Evolutionary conservation across 2,329 filamentous ascomycete species (phyloP), one percentile per base, ranked within the genome.

Genomic region (Ceratocystis albifundus): DNA sequence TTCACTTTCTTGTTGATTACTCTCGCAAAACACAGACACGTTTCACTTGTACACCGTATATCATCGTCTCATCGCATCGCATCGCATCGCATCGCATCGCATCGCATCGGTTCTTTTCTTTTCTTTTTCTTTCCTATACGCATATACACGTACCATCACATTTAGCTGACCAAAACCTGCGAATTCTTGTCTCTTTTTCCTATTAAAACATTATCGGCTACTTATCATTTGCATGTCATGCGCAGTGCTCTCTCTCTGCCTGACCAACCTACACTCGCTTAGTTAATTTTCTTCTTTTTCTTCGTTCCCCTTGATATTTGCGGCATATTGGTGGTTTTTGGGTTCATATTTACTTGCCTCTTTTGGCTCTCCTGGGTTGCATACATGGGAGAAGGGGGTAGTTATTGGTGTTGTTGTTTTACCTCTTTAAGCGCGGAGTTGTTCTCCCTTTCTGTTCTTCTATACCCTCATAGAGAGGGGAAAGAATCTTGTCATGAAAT

Each of bases 221-320:
- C 28, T 30, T 57, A 57, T 50, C 12, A 20, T 20, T 30, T 28
- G 53, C 53, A 57, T 57, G 53, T 30, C 53, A 57, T 57, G 53
- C 22, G 53, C 53, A 57, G 53, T 28, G 50, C 22, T 46, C 45
- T 55, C 45, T 55, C 17, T 30, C 46, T 57, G 53, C 53, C 53
- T 57, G 53, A 3, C 53, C 53, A 41, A 57, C 53, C 53, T 28
- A 57, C 53, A 57, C 53, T 57, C 53, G 53, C 17, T 57, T 30
- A n/a, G 53, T 57, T 57, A n/a, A 5, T 30, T 6, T 28, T 30
- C 22, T 50, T 12, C 25, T 20, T 20, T 50, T 50, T 8, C 1
- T 50, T 25, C n/a, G n/a, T 10, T 20, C 7, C 4, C 46, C 17
- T 50, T 22, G 46, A 20, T 50, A 25, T 50, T n/a, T 10, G 46